A percentile compares a stretch with the other conserved stretches of the same genome.
phyloP scores from a whole-genome alignment of 2,329 filamentous ascomycete species.

The Pyricularia pennisetigena region DNA sequence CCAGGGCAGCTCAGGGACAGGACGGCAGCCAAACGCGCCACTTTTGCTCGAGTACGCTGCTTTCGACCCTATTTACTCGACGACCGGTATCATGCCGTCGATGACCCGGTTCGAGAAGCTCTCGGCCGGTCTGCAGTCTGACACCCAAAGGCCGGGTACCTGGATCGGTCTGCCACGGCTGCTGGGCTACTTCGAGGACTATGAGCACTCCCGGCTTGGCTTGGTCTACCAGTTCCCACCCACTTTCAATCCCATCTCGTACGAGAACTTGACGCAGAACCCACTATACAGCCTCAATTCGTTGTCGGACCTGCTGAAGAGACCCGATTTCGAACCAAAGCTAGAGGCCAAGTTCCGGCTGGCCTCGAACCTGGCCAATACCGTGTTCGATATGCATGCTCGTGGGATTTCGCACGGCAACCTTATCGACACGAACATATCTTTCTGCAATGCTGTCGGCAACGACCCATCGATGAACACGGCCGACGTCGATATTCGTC shows the following conservation, averaged over 20 bases:
- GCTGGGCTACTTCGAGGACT: constrained; percentile 66
- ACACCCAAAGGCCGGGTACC: constrained; percentile 40
- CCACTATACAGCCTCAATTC: constrained; percentile 42
- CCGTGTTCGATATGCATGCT: constrained; percentile 63
- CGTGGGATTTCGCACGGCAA: constrained; percentile 62
- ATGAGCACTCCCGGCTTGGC: constrained; percentile 58
- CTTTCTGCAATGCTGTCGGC: constrained; percentile 46
- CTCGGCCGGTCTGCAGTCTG: constrained; percentile 45
- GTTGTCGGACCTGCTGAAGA: constrained; percentile 41
- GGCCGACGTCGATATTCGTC: constrained; percentile 50
- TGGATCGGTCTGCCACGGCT: constrained; percentile 54
- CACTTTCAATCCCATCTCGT: constrained; percentile 48
- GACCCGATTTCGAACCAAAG: constrained; percentile 48
- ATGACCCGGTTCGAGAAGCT: constrained; percentile 57
- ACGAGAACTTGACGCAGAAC: constrained; percentile 39
- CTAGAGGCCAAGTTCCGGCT: constrained; percentile 70
- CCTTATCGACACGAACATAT: constrained; percentile 55
- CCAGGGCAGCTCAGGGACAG: constrained; percentile 17
- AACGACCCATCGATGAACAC: constrained; percentile 29
- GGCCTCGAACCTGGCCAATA: constrained; percentile 61
- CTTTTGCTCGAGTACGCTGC: constrained; percentile 63
- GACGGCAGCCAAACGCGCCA: constrained; percentile 37
- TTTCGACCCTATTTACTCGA: constrained; percentile 52
- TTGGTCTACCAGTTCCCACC: constrained; percentile 66
- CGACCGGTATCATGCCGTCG: constrained; percentile 52